Evolutionary conservation across 169 alveolate species (phyloP), one percentile per base, ranked within the genome.

Genomic region (Cryptosporidium sp.): DNA sequence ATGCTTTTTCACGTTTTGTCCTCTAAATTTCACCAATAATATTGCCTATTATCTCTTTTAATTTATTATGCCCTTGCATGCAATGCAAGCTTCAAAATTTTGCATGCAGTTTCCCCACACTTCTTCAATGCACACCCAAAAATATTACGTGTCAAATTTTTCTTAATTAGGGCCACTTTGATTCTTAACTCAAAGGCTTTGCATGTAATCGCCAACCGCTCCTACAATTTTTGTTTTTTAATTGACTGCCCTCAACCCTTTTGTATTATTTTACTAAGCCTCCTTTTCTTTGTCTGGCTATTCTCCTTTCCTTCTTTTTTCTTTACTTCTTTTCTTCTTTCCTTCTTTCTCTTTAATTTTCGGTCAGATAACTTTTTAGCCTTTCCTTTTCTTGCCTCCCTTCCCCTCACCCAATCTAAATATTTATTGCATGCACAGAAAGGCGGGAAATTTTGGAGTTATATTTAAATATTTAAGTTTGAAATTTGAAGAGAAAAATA

Each of bases 381-480:
- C 67, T 26, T 37, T 16, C 31, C 67, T 10, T 55, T 26, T 55
- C 39, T 21, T 55, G 37, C 71, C 50, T 29, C 23, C 7, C 71
- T 65, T n/a, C 71, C 71, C 43, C 71, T 37, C 71, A 65, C 51
- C 71, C 50, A 59, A 65, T 65, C 71, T 65, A 65, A 65, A 65
- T 65, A 65, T 65, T 65, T 65, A 65, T 16, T 65, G 71, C 71
- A 65, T 65, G 71, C 21, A 29, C 35, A 55, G 0, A 5, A 3
- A 33, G 71, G 51, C 51, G 71, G 71, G 51, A 65, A 65, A 0
- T n/a, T 26, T 26, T 3, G n/a, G 18, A n/a, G 1, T 0, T 6
- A 23, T 23, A 21, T 55, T 55, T 0, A 7, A n/a, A 55, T 55
- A 5, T 12, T 7, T n/a, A 16, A 2, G 10, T 12, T 14, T 0